phyloP scores from a whole-genome alignment of 2,329 filamentous ascomycete genomes.

The Calonectria ilicicola region DNA sequence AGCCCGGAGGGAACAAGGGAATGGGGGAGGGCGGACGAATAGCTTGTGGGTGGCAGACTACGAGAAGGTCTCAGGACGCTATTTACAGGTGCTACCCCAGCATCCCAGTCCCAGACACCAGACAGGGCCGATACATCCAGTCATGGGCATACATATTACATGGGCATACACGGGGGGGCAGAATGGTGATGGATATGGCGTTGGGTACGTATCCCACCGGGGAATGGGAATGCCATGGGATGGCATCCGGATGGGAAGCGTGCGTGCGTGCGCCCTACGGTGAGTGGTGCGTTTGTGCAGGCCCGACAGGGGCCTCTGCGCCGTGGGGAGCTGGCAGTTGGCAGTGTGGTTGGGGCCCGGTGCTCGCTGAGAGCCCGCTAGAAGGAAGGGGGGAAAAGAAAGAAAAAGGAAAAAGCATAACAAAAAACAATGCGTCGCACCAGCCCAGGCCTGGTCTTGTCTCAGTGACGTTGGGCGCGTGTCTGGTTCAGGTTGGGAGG shows the following conservation, averaged over 20 bases:
- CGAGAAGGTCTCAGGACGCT: not conserved
- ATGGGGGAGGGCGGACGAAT: constrained; percentile 11
- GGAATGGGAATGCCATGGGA: not conserved
- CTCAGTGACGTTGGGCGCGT: constrained; percentile 9
- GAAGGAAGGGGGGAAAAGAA: not conserved
- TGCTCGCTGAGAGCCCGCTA: not conserved
- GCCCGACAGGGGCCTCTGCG: not conserved
- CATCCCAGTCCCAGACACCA: constrained; percentile 1
- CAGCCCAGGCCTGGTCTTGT: not conserved
- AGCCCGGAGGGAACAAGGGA: constrained; percentile 13
- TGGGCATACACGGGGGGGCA: not conserved
- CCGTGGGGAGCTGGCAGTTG: not conserved
- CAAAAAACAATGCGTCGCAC: not conserved
- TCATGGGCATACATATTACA: too few relatives aligned
- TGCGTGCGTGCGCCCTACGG: constrained; percentile 5
- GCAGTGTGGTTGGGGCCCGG: not conserved
- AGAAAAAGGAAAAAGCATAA: not conserved
- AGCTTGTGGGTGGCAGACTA: constrained; percentile 7
- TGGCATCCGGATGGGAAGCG: not conserved
- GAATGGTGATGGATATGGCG: too few relatives aligned
- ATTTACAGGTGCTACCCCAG: constrained; percentile 4
- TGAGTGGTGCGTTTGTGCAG: constrained; percentile 12
- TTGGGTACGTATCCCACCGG: not conserved
- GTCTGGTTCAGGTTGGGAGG: not conserved
- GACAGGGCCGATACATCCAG: constrained; percentile 12